These are phyloP conservation scores for Hypoxylon sp. DNA, from an alignment of 2,329 filamentous ascomycete species.

Conservation along the genomic window DNA sequence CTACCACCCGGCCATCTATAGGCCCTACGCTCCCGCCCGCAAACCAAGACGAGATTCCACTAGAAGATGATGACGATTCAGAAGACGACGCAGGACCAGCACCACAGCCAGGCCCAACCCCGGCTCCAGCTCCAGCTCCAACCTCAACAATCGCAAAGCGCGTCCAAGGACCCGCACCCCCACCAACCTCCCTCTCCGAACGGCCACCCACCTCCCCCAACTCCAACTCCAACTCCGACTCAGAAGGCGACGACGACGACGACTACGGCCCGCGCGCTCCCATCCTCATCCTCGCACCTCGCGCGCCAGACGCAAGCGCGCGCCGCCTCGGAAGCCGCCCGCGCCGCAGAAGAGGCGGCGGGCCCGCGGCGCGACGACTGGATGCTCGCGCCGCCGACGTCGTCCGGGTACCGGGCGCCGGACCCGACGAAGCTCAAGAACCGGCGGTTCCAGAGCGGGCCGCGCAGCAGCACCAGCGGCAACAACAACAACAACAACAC, in stretches of 20 bases:
- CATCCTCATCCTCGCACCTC: slow-evolving; percentile 59
- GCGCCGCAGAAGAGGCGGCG: slow-evolving; percentile 53
- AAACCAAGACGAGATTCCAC: slow-evolving; percentile 48
- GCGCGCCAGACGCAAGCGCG: slow-evolving; percentile 47
- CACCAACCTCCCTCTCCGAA: slow-evolving; percentile 60
- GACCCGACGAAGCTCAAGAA: slow-evolving; percentile 88
- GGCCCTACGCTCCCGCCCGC: slow-evolving; percentile 50
- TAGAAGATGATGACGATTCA: slow-evolving; percentile 45
- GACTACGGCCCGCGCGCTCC: slow-evolving; percentile 74
- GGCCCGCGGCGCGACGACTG: slow-evolving; percentile 83
- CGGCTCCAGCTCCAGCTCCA: slow-evolving; percentile 24
- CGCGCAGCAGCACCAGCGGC: slow-evolving; percentile 56
- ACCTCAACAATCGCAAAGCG: slow-evolving; percentile 49
- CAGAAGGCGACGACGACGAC: slow-evolving; percentile 57
- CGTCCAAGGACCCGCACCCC: slow-evolving; percentile 61
- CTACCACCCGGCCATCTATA: slow-evolving; percentile 44
- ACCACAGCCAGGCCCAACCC: slow-evolving; percentile 21
- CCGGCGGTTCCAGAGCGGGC: slow-evolving; percentile 83
- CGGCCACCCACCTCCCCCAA: slow-evolving; percentile 52
- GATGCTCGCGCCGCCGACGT: slow-evolving; percentile 81
- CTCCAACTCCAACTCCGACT: slow-evolving; percentile 57
- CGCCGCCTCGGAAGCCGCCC: slow-evolving; percentile 52
- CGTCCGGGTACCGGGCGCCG: slow-evolving; percentile 70
- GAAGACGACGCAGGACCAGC: slow-evolving; percentile 47
- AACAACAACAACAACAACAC: slow-evolving; percentile 50